These are phyloP conservation scores for Apiotrichum siamense DNA, from an alignment of 1,284 basidiomycete species.

Conservation along the genomic window DNA sequence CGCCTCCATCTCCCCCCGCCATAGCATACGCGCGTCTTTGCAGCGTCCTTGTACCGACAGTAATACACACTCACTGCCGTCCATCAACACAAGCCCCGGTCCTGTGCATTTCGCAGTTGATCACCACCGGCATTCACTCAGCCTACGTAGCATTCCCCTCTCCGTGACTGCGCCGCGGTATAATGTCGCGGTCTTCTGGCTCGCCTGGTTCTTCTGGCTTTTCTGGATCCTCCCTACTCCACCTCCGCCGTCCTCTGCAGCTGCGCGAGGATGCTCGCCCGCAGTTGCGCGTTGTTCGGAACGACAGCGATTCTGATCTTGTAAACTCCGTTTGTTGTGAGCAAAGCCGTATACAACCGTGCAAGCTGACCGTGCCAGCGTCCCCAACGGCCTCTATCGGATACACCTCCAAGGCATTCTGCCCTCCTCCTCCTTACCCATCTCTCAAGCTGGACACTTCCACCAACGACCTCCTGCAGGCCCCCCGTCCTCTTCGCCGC, in stretches of 20 bases:
- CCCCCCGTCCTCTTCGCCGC: not conserved
- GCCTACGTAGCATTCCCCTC: not conserved
- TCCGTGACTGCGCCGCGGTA: not conserved
- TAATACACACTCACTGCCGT: not conserved
- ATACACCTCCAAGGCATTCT: conserved; percentile 12
- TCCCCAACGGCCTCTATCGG: conserved; percentile 12
- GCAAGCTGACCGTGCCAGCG: not conserved
- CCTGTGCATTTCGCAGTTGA: not conserved
- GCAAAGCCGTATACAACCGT: not conserved
- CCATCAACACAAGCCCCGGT: not conserved
- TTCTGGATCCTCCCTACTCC: conserved; percentile 36
- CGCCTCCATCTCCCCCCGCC: not conserved
- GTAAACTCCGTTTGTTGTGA: conserved; percentile 9
- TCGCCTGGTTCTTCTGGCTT: conserved; percentile 24
- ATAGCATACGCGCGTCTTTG: too few species aligned
- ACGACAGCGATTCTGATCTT: not conserved
- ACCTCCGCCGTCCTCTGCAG: conserved; percentile 29
- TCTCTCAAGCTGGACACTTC: conserved; percentile 7
- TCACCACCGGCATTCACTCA: too few species aligned
- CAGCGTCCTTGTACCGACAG: too few species aligned
- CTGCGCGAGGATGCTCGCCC: conserved; percentile 5
- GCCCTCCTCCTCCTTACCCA: conserved; percentile 7
- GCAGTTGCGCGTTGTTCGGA: conserved; percentile 8
- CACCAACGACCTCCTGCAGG: not conserved
- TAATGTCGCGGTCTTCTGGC: conserved; percentile 16